Base-by-base conservation (phyloP, 2,329 filamentous ascomycete genomes). In the Cordyceps farinosa region DNA sequence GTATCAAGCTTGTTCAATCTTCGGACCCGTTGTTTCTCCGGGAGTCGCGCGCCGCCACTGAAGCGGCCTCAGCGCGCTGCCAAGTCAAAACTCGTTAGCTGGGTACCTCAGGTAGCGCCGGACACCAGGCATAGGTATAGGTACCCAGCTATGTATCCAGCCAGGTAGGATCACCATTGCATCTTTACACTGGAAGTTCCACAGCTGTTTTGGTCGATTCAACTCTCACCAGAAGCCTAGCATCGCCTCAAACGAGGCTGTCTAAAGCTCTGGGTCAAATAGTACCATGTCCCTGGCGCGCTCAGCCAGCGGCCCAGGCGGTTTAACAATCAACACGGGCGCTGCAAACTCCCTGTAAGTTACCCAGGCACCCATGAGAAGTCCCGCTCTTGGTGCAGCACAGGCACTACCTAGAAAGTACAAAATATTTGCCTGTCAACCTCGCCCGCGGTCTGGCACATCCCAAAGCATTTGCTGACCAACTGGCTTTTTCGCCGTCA, bases 261-360 rank as follows among this genome's bases (percentile, higher is more conserved):
- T 47, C 51, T n/a, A 58, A 11, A 52, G 44, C 27, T 15, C 42
- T 50, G 61, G 51, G 32, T 67, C 63, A 45, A 36, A 30, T 50
- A 22, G 64, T 66, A 70, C 66, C 62, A 83, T 83, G 80, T 79
- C 80, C 72, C 74, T 83, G 71, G 79, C 79, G 64, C 80, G 84
- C 73, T 87, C 84, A 69, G 81, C 82, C 64, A 86, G 84, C 73
- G 84, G 82, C 70, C 84, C 84, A 65, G 82, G 79, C 67, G 84
- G 83, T 71, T 79, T 88, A 67, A 86, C 82, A 70, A 87, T 88
- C 75, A 88, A 88, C 75, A 87, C 85, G 22, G 82, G 80, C 67
- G 78, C 83, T 64, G 85, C 85, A 66, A 87, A 87, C 80, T 65
- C 74, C 61, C 67, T 74, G 76, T 77, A 72, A 75, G 74, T 53